Evolutionary conservation across 257 asterid species (phyloP).

Genomic region (Nicotiana undulata): DNA sequence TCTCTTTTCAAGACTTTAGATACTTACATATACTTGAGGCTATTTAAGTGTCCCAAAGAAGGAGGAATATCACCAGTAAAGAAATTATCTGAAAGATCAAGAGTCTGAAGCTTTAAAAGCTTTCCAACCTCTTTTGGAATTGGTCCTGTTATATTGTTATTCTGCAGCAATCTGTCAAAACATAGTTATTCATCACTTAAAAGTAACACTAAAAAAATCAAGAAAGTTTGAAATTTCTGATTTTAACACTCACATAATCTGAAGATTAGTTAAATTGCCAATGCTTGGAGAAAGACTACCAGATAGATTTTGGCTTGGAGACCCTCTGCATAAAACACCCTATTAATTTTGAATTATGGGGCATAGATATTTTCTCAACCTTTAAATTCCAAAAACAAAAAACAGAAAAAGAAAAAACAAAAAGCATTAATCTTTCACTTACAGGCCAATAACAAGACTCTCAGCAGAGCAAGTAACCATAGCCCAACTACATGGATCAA

Average conservation of each 20-base stretch:
- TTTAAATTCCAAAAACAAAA: background rate
- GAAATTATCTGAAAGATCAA: constrained; percentile 74
- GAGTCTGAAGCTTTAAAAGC: constrained; percentile 77
- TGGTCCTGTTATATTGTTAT: constrained; percentile 71
- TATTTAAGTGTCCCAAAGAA: constrained; percentile 46
- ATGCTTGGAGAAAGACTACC: constrained; percentile 85
- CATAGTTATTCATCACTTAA: background rate
- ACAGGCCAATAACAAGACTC: constrained; percentile 88
- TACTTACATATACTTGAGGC: constrained; percentile 75
- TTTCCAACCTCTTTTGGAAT: constrained; percentile 68
- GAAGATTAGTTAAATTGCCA: constrained; percentile 85
- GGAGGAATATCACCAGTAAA: constrained; percentile 68
- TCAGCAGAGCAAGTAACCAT: constrained; percentile 90
- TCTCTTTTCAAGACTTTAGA: background rate
- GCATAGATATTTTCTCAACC: background rate
- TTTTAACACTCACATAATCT: constrained; percentile 55
- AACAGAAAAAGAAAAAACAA: background rate
- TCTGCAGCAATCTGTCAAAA: constrained; percentile 69
- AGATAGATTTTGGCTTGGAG: constrained; percentile 89
- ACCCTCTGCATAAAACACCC: constrained; percentile 62
- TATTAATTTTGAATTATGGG: background rate
- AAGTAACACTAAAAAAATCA: constrained; percentile 2
- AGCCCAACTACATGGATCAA: constrained; percentile 99
- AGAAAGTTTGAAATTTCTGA: background rate
- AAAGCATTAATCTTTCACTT: constrained; percentile 18